phyloP scores from a whole-genome alignment of 257 asterid genomes.

The Solanum commersonii region DNA sequence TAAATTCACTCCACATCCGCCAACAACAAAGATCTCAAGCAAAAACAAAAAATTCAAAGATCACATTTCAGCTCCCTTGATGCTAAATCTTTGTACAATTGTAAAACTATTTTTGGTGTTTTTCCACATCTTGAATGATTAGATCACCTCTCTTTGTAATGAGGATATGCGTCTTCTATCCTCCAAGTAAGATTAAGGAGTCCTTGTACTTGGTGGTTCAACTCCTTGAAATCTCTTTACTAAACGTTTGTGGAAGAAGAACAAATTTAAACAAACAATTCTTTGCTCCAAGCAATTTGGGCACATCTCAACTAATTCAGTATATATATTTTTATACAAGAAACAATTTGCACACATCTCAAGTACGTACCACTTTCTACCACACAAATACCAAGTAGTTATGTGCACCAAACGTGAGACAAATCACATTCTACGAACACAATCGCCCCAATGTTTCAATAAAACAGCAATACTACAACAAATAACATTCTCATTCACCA shows the following conservation, averaged over 20 bases:
- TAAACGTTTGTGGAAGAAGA: no score
- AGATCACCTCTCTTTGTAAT: neutral
- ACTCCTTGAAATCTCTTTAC: neutral
- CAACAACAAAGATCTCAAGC: no score
- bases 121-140: no score
- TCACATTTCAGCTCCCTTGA: no score
- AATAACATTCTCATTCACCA: neutral
- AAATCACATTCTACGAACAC: neutral
- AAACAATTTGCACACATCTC: neutral
- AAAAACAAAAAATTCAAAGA: no score
- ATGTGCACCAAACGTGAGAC: neutral
- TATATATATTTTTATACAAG: no score
- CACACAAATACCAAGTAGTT: neutral
- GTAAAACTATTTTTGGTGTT: no score
- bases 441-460: neutral
- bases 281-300: no score
- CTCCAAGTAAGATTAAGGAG: neutral
- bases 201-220: neutral
- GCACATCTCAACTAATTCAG: neutral
- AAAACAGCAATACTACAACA: neutral
- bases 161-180: neutral
- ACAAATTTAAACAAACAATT: no score
- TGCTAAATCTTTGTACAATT: no score
- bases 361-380: neutral
- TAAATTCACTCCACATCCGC: no score